Base-by-base conservation (phyloP, 208 protist genomes). In the Wallacemonas sp. region DNA sequence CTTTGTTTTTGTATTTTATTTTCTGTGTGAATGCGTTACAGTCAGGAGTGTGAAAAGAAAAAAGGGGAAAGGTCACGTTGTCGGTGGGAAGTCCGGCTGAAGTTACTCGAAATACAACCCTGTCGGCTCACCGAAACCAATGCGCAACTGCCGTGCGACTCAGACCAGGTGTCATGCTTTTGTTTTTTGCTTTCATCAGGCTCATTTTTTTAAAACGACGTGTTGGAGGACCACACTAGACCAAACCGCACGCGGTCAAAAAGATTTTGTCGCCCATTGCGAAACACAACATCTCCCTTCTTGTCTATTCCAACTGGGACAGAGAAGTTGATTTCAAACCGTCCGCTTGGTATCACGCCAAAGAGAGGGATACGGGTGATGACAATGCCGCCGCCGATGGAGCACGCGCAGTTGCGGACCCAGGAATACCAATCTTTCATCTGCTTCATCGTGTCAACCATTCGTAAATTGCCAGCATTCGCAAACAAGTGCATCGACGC, bases 281-380 rank as follows among this genome's bases (percentile, higher is more conserved):
- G 63, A 28, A 58, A 85, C 2, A 73, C 75, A 47, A 95, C 28
- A 41, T 80, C 75, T 11, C 89, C 85, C 22, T 68, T 51, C 24
- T 73, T 77, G 60, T 86, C 76, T 2, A 95, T 30, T 4, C 86
- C 77, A 19, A 95, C 27, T 30, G 90, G 90, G 46, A 95, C 17
- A 30, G 71, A 85, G 22, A 85, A 69, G 73, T 93, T 95, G 8
- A 95, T 27, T 59, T 95, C 90, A 66, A 95, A 88, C 1, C 90
- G 83, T 1, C 90, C 90, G 66, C 80, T 90, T 5, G 86, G 82
- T 8, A 78, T 45, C 1, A 85, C 74, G 44, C 86, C 84, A n/a
- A 95, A 84, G 15, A 95, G 53, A 4, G 90, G 90, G n/a, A 95
- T 84, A 9, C 86, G 68, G 6, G 90, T 95, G 36, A 95, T 75